Evolutionary conservation across 768 basidiomycete species (phyloP).

Genomic region (Collybiopsis confluens): DNA sequence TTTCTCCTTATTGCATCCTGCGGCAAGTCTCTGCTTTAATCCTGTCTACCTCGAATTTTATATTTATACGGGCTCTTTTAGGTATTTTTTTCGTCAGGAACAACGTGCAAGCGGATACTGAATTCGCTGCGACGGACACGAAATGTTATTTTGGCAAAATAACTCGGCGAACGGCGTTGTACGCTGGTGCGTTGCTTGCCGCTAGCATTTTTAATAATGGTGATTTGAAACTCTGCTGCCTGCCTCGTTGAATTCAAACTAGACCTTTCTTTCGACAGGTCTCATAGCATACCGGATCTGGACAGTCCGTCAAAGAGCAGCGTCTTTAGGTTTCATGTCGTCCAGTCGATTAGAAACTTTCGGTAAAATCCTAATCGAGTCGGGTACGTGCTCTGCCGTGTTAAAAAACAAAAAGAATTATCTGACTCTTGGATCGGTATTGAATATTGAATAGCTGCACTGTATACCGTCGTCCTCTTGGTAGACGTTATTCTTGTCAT

Average conservation of each 20-base stretch:
- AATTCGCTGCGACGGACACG: not conserved
- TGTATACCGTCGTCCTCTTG: not conserved
- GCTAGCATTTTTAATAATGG: not conserved
- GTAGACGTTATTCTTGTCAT: not conserved
- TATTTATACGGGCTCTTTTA: not conserved
- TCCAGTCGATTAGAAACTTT: not conserved
- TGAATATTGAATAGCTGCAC: not conserved
- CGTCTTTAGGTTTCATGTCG: not conserved
- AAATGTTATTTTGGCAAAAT: not conserved
- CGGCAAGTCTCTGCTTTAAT: not conserved
- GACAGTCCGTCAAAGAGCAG: not conserved
- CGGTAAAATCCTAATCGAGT: no score
- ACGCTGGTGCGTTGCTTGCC: not conserved
- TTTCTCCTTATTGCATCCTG: not conserved
- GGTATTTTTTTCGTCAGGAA: not conserved
- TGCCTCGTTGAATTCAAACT: no score
- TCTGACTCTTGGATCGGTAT: no score
- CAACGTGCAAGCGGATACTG: not conserved
- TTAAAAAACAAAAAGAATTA: no score
- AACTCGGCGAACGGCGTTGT: not conserved
- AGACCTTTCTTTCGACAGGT: not conserved
- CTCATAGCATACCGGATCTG: not conserved
- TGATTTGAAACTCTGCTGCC: not conserved
- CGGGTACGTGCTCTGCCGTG: no score
- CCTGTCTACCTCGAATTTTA: not conserved